A percentile compares a stretch with the other conserved stretches of the same genome.
phyloP scores from a whole-genome alignment of 1,284 basidiomycete genomes.

The Nidula niveotomentosa region DNA sequence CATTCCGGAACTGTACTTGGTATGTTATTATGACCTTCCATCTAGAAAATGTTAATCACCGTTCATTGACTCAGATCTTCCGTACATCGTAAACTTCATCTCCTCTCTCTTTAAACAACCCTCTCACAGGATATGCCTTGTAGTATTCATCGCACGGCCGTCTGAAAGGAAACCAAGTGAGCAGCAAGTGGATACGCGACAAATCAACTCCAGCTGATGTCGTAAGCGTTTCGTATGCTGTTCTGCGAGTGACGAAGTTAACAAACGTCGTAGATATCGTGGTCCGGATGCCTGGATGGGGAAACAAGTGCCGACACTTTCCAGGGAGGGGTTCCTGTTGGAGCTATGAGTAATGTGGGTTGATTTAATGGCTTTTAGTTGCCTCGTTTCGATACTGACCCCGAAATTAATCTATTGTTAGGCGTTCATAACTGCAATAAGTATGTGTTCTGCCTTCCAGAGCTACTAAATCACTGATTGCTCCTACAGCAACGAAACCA shows the following conservation, averaged over 20 bases:
- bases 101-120: neutral
- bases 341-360: constrained; percentile 72
- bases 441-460: constrained; percentile 7
- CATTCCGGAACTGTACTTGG: constrained; percentile 65
- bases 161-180: constrained; percentile 49
- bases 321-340: constrained; percentile 50
- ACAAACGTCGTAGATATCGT: constrained; percentile 44
- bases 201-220: constrained; percentile 47
- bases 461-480: neutral
- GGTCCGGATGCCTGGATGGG: constrained; percentile 78
- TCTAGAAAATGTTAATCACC: neutral
- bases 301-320: constrained; percentile 69
- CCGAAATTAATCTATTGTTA: constrained; percentile 18
- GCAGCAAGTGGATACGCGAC: constrained; percentile 25
- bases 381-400: neutral
- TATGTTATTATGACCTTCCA: constrained; percentile 21
- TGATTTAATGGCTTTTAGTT: neutral
- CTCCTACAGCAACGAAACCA: constrained; percentile 49
- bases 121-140: neutral
- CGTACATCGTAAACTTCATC: constrained; percentile 49
- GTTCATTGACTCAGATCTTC: constrained; percentile 44
- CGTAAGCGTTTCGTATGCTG: constrained; percentile 32
- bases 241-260: neutral
- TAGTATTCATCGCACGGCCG: constrained; percentile 66
- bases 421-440: constrained; percentile 71